phyloP scores from a whole-genome alignment of 805 yeast species.

The Saturnispora sanitii region DNA sequence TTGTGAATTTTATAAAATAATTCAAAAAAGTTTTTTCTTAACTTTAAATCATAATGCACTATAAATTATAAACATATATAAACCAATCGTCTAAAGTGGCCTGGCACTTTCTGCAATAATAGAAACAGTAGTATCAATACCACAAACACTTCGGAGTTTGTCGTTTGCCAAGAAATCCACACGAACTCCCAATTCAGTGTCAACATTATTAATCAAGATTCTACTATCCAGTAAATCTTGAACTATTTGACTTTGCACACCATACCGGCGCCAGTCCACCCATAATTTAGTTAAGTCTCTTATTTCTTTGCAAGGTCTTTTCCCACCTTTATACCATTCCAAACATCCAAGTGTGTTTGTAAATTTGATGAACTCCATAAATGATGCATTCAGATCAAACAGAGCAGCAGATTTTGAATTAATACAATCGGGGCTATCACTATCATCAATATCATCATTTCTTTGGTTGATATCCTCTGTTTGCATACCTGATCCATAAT shows the following conservation, averaged over 20 bases:
- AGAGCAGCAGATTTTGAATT: slow-evolving; percentile 24
- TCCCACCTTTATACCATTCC: slow-evolving; percentile 5
- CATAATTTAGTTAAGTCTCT: slow-evolving; percentile 21
- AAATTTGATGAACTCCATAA: slow-evolving; percentile 20
- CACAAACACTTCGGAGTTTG: slow-evolving; percentile 5
- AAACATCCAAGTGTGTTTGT: slow-evolving; percentile 10
- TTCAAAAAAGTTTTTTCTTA: no score
- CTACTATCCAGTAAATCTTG: slow-evolving; percentile 7
- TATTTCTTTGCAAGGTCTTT: slow-evolving; percentile 9
- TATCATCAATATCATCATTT: background rate
- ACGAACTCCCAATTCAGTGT: slow-evolving; percentile 8
- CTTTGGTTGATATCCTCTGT: background rate
- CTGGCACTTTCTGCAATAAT: slow-evolving; percentile 11
- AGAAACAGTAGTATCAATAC: slow-evolving; percentile 8
- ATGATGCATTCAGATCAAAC: slow-evolving; percentile 25
- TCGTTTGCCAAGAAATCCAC: background rate
- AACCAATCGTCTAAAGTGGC: no score
- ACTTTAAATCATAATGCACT: no score
- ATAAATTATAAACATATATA: no score
- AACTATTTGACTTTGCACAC: slow-evolving; percentile 16
- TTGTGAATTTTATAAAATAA: no score
- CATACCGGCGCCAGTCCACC: slow-evolving; percentile 25
- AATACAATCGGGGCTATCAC: slow-evolving; percentile 6
- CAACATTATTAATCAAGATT: slow-evolving; percentile 5
- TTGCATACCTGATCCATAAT: slow-evolving; percentile 5